Base-by-base conservation (phyloP, 2,329 filamentous ascomycete genomes). In the Drechslerella coelobrocha region DNA sequence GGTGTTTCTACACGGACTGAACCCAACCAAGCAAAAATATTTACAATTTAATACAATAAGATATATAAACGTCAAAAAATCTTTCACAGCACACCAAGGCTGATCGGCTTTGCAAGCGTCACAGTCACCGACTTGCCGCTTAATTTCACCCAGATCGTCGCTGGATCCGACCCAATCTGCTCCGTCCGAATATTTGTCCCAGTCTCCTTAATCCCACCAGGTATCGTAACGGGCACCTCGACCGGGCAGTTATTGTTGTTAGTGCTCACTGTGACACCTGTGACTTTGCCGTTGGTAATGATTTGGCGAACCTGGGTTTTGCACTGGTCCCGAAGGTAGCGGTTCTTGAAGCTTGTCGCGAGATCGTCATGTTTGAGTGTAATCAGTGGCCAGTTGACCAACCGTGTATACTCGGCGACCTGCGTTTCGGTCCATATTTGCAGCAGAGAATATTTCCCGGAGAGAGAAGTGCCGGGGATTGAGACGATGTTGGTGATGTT, bases 291-390 rank as follows among this genome's bases (percentile, higher is more conserved):
- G 2, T 61, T 29, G 23, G 17, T 39, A 24, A 68, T 53, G 23
- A 6, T 50, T 21, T 68, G 63, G 19, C 76, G 79, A 55, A 86
- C 74, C 56, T 79, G 79, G 54, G 84, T 83, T 45, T 80, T 75
- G 79, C 85, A 84, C 53, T 77, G 77, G 76, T 86, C 84, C 45
- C 84, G 82, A 10, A 81, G 78, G 77, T 81, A 82, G 62, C 86
- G 83, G 61, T 82, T 80, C 43, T 82, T 75, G 78, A 87, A 87
- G 2, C 78, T 75, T 2, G 78, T 76, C 9, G 81, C 83, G 73
- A 83, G 79, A 75, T 86, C 82, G 69, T 85, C 82, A 61, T 86
- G 85, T 71, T 84, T 86, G 68, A 83, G 77, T 1, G 83, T 83
- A 17, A 83, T 79, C 23, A 86, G 76, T 0, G 84, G 83, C 84